These are phyloP conservation scores for Galerina marginata DNA, from an alignment of 768 basidiomycete species.

Conservation along the genomic window DNA sequence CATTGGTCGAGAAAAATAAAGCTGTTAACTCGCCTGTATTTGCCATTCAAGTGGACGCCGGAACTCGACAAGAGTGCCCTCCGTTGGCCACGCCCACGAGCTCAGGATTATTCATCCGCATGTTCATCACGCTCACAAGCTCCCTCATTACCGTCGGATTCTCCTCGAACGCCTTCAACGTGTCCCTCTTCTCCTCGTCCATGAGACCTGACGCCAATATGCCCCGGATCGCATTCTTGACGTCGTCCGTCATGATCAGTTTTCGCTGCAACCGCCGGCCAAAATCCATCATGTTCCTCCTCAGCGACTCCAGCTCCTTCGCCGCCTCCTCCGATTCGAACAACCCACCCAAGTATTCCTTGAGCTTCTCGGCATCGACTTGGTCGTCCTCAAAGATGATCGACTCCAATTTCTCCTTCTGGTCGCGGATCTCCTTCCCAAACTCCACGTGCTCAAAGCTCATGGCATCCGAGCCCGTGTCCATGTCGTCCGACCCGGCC, in stretches of 20 bases:
- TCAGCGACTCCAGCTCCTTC: slow-evolving; percentile 5
- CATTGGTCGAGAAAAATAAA: no score
- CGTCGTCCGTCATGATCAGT: no score
- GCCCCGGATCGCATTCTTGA: no score
- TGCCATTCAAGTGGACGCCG: background rate
- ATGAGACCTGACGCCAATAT: no score
- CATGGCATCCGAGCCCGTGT: slow-evolving; percentile 12
- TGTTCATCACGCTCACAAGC: no score
- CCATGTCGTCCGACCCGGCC: slow-evolving; percentile 14
- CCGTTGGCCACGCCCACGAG: slow-evolving; percentile 38
- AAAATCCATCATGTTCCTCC: slow-evolving; percentile 31
- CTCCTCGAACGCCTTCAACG: no score
- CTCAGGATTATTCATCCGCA: no score
- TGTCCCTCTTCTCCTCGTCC: no score
- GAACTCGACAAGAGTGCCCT: slow-evolving; percentile 27
- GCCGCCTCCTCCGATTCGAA: slow-evolving; percentile 39
- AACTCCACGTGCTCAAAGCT: slow-evolving; percentile 28
- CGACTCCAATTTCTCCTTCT: slow-evolving; percentile 42
- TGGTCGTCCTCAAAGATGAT: slow-evolving; percentile 45
- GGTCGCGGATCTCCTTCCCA: slow-evolving; percentile 48
- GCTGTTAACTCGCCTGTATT: no score
- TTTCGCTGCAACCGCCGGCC: slow-evolving; percentile 30
- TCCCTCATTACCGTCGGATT: slow-evolving; percentile 26
- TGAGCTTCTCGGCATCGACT: slow-evolving; percentile 38
- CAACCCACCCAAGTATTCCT: slow-evolving; percentile 40